Evolutionary conservation across 225 moss, liverwort and hornwort species (phyloP).

Genomic region (Antitrichia curtipendula): DNA sequence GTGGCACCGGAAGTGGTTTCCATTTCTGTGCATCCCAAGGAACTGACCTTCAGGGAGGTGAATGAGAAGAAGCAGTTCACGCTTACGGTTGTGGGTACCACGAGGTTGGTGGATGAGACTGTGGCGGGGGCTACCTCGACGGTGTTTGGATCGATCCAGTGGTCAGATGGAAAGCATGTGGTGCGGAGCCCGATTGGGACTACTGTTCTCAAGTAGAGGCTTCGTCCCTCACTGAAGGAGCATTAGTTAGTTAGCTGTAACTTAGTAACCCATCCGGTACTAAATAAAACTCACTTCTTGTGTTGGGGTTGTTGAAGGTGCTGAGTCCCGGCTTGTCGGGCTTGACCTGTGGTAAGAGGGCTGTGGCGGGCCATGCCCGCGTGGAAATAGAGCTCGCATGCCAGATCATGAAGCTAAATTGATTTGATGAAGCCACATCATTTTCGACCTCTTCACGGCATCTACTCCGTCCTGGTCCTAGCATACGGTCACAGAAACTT

Average conservation of each 20-base stretch:
- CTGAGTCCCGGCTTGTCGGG: no score
- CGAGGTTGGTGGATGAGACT: not conserved
- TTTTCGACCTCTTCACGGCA: not conserved
- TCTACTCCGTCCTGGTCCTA: not conserved
- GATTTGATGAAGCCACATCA: no score
- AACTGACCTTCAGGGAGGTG: not conserved
- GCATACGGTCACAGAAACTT: not conserved
- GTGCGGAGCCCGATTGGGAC: conserved; percentile 8
- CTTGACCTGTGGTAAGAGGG: not conserved
- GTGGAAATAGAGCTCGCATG: not conserved
- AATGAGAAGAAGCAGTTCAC: not conserved
- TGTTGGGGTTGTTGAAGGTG: no score
- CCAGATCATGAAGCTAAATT: not conserved
- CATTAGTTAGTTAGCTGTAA: not conserved
- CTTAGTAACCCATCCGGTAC: not conserved
- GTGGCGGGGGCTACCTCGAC: not conserved
- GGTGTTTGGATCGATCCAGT: not conserved
- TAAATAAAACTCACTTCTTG: not conserved
- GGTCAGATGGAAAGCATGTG: conserved; percentile 14
- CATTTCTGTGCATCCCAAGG: conserved; percentile 4
- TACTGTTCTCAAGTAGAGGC: not conserved
- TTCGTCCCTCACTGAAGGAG: not conserved
- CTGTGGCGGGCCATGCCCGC: not conserved
- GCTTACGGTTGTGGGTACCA: not conserved
- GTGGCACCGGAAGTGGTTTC: not conserved